Conservation (phyloP, 2,329 filamentous ascomycete species). For the Colletotrichum tropicale region DNA sequence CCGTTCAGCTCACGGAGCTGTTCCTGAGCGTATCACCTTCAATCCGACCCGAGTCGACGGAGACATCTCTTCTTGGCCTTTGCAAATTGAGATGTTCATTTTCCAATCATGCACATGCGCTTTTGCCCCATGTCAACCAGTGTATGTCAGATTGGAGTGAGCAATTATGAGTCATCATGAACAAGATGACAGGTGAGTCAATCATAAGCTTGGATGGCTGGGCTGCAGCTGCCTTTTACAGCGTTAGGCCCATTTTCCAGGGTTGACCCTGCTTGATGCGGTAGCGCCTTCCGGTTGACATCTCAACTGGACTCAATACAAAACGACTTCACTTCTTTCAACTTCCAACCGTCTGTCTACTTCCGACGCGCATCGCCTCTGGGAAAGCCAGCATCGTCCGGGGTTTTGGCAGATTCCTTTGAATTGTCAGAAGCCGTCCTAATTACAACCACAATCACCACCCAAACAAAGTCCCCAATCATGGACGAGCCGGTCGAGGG, state of each 20-base stretch:
- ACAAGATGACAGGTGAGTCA: background rate
- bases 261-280: background rate
- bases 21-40: background rate
- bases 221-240: background rate
- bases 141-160: background rate
- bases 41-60: background rate
- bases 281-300: background rate
- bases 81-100: background rate
- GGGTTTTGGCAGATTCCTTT: accelerated
- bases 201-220: background rate
- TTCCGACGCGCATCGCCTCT: background rate
- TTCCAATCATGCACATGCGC: background rate
- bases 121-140: background rate
- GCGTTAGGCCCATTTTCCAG: background rate
- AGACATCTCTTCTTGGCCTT: background rate
- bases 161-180: background rate
- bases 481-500: conserved; percentile 38
- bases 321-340: background rate
- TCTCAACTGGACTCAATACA: background rate
- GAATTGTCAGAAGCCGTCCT: background rate
- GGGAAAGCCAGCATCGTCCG: background rate
- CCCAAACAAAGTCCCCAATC: background rate
- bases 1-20: background rate
- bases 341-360: accelerated
- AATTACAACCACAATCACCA: background rate